Conservation (phyloP, 176 grass and related monocot species). For the Cenchrus fungigraminus region DNA sequence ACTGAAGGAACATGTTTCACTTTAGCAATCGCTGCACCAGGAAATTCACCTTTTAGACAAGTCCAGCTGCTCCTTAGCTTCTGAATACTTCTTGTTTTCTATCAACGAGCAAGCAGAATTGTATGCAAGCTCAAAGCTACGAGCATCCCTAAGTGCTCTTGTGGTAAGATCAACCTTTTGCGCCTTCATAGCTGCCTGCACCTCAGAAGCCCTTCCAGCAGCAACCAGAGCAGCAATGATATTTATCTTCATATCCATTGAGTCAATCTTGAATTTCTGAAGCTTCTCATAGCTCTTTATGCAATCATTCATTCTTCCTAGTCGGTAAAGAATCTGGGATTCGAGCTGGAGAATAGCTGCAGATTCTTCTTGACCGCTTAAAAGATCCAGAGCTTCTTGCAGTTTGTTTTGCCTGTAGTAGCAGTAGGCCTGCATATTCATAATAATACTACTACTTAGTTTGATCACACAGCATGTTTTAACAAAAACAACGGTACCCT, state of each 20-base stretch:
- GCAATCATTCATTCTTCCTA: conserved; percentile 79
- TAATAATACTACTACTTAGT: conserved; percentile 9
- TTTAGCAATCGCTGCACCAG: conserved; percentile 13
- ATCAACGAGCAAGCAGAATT: conserved; percentile 93
- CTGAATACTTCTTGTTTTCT: conserved; percentile 84
- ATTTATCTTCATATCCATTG: conserved; percentile 88
- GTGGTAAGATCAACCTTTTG: conserved; percentile 72
- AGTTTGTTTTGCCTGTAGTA: conserved; percentile 92
- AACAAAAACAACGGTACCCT: background rate
- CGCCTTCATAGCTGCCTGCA: conserved; percentile 70
- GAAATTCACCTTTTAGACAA: conserved; percentile 76
- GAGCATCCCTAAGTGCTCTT: conserved; percentile 62
- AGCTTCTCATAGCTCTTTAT: conserved; percentile 90
- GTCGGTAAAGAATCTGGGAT: conserved; percentile 25
- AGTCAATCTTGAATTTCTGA: conserved; percentile 84
- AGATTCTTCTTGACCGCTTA: conserved; percentile 68
- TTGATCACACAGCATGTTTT: background rate
- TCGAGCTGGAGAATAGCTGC: conserved; percentile 76
- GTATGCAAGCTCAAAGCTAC: conserved; percentile 93
- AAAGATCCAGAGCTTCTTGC: conserved; percentile 73
- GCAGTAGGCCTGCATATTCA: conserved; percentile 77
- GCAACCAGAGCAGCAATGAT: conserved; percentile 80
- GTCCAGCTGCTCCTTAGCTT: conserved; percentile 81
- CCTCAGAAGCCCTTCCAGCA: conserved; percentile 79
- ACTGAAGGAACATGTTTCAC: background rate